Conservation (phyloP, 257 asterid genomes). For the Nicotiana obtusifolia region DNA sequence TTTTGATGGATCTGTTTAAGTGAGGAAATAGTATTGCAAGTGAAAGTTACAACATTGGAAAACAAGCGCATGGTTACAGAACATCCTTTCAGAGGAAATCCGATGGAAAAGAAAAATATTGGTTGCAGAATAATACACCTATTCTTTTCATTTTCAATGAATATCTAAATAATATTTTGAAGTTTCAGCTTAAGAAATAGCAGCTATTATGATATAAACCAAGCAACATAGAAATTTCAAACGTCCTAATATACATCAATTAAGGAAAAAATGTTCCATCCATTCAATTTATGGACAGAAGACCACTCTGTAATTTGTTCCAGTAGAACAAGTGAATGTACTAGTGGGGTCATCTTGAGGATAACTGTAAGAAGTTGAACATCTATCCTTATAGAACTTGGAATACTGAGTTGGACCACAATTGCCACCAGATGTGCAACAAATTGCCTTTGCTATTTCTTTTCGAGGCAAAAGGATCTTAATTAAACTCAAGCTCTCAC, state of each 20-base stretch:
- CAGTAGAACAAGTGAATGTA: background rate
- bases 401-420: constrained; percentile 7
- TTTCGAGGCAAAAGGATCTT: too few species aligned
- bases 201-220: background rate
- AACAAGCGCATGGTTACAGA: background rate
- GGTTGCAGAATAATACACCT: too few species aligned
- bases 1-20: too few species aligned
- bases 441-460: too few species aligned
- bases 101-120: too few species aligned
- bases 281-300: background rate
- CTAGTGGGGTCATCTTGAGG: background rate
- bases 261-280: background rate
- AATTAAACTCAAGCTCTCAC: too few species aligned
- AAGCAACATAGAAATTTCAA: background rate
- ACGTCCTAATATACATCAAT: background rate
- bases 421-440: background rate
- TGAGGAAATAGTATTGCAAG: background rate
- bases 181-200: background rate
- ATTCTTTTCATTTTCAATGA: background rate
- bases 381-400: constrained; percentile 5
- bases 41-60: background rate
- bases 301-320: background rate
- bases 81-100: too few species aligned
- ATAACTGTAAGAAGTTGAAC: constrained; percentile 11
- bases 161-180: background rate